Conservation (phyloP, 352 stramenopile species). For the Phytopythium kandeliae region DNA sequence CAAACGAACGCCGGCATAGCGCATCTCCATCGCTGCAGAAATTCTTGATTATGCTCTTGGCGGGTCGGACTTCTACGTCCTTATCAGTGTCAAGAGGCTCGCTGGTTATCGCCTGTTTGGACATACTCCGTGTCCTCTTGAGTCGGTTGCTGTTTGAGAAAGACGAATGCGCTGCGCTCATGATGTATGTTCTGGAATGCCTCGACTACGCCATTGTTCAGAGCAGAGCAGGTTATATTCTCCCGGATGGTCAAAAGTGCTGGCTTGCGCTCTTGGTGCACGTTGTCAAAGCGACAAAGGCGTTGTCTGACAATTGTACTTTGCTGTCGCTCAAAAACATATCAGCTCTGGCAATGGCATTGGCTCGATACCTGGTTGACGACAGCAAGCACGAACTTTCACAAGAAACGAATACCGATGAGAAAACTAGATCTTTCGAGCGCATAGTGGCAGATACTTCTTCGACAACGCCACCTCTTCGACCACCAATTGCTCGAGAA, state of each 20-base stretch:
- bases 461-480: background rate
- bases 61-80: slow-evolving; percentile 1
- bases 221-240: slow-evolving; percentile 4
- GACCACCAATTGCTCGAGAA: slow-evolving; percentile 1
- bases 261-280: slow-evolving; percentile 60
- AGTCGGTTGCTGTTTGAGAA: slow-evolving; percentile 35
- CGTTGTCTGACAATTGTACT: slow-evolving; percentile 34
- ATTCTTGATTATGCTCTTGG: slow-evolving; percentile 2
- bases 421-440: background rate
- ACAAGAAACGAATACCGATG: background rate
- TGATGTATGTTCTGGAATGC: slow-evolving; percentile 57
- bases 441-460: background rate
- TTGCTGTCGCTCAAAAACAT: slow-evolving; percentile 53
- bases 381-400: slow-evolving; percentile 38
- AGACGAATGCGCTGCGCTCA: slow-evolving; percentile 55
- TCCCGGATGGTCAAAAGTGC: slow-evolving; percentile 34
- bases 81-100: background rate
- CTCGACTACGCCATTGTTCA: slow-evolving; percentile 27
- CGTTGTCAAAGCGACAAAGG: slow-evolving; percentile 39
- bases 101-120: slow-evolving; percentile 28
- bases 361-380: slow-evolving; percentile 50
- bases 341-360: slow-evolving; percentile 37
- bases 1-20: no score
- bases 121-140: slow-evolving; percentile 34
- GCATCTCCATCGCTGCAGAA: background rate